Percentiles rank a stretch among this genome's conserved stretches.
These are phyloP conservation scores for Talaromyces atroroseus DNA, from an alignment of 2,329 filamentous ascomycete species.

Conservation along the genomic window DNA sequence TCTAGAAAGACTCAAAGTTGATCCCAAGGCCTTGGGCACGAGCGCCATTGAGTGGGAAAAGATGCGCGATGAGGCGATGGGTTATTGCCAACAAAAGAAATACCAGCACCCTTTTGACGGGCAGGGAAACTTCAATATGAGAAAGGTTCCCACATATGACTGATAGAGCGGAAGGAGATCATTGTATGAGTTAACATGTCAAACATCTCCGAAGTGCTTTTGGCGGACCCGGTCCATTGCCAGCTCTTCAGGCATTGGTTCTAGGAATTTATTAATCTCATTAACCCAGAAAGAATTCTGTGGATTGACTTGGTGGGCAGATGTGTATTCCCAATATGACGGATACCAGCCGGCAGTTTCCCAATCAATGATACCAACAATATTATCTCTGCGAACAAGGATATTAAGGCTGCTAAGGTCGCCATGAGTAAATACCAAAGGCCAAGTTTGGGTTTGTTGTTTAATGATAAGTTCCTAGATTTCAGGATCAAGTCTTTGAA, in stretches of 20 bases:
- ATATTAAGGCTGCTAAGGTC: constrained; percentile 43
- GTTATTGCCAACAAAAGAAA: too few relatives aligned
- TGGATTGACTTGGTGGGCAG: constrained; percentile 38
- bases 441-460: constrained; percentile 26
- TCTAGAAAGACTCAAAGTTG: constrained; percentile 20
- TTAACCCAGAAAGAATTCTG: constrained; percentile 34
- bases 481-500: constrained; percentile 18
- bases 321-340: constrained; percentile 30
- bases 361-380: constrained; percentile 37
- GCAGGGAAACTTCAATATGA: too few relatives aligned
- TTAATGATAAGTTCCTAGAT: constrained; percentile 29
- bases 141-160: too few relatives aligned
- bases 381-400: constrained; percentile 29
- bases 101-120: too few relatives aligned
- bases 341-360: constrained; percentile 29
- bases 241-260: constrained; percentile 32
- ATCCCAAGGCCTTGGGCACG: neutral
- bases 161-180: too few relatives aligned
- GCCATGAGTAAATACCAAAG: constrained; percentile 45
- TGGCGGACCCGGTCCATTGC: constrained; percentile 37
- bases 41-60: too few relatives aligned
- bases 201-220: constrained; percentile 24
- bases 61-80: too few relatives aligned
- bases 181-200: too few relatives aligned
- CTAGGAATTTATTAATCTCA: constrained; percentile 38